Evolutionary conservation across 768 basidiomycete genomes (phyloP), one percentile per base, ranked within the genome.

Genomic region (Dictyophora rubrovolvata): DNA sequence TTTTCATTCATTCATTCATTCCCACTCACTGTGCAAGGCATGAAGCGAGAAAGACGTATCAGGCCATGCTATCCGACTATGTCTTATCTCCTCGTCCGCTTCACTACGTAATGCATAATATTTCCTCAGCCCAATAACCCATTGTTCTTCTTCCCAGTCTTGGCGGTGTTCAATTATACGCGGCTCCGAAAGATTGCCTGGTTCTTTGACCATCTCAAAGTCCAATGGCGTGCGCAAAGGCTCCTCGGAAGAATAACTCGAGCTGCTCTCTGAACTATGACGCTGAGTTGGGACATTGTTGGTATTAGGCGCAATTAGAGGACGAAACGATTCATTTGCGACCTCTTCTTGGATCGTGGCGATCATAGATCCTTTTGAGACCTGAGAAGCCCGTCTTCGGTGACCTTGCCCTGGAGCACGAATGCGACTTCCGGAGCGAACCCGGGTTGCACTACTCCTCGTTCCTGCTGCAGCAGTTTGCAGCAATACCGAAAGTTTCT

Each of bases 321-420:
- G 63, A 6, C 64, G 67, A 1, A 67, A 64, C 0, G 74, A 74
- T 18, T 64, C 65, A 9, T 60, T 66, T 12, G 71, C 75, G 4
- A 75, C 72, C 12, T 90, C 89, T 64, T 91, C 89, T 57, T 88
- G 77, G 52, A 91, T 90, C 0, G 85, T 89, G 67, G 89, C 88
- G 63, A 89, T 90, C 0, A 87, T 78, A 12, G 84, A 85, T 9
- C 79, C 76, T 18, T 80, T 79, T 28, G 80, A 77, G 7, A 36
- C 36, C 52, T 82, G 78, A 1, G 86, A 87, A 53, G 82, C 79
- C 1, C 87, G 80, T 36, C 86, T 83, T 42, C 83, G 83, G 66
- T 89, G 87, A 1, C 87, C 84, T 42, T 81, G 77, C 0, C 86
- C 85, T 17, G 77, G 78, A 9, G 79, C 79, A 21, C 83, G 74